A percentile compares a stretch with the other conserved stretches of the same genome.
Conservation (phyloP, 2,329 filamentous ascomycete genomes). For the Xylariaceae sp. region DNA sequence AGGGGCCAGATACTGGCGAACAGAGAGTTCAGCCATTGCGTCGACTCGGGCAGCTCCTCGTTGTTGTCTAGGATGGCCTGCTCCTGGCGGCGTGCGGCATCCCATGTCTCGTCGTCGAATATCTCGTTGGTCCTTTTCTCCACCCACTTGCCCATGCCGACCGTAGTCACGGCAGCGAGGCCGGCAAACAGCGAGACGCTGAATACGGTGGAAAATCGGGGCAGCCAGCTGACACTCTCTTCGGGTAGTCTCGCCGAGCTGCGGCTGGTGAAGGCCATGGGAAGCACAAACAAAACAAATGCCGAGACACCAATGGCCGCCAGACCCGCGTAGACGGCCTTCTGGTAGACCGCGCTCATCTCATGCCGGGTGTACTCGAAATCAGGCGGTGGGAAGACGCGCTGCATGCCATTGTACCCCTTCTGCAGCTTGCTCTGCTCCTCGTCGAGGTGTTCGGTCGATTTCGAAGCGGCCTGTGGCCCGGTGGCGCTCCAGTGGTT, state of each 20-base stretch:
- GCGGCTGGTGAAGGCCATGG: constrained; percentile 13
- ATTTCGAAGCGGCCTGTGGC: constrained; percentile 30
- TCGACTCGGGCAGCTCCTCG: constrained; percentile 53
- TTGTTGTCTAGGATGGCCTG: constrained; percentile 33
- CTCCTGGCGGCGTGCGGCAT: constrained; percentile 50
- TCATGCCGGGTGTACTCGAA: constrained; percentile 33
- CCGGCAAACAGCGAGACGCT: constrained; percentile 17
- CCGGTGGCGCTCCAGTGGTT: constrained; percentile 32
- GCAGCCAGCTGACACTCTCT: constrained; percentile 3
- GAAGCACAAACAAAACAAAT: constrained; percentile 14
- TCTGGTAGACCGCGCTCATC: constrained; percentile 24
- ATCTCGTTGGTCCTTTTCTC: constrained; percentile 52
- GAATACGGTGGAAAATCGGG: constrained; percentile 14
- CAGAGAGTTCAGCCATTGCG: constrained; percentile 65
- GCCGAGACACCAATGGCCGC: constrained; percentile 25
- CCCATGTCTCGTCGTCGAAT: constrained; percentile 65
- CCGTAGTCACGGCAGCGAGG: constrained; percentile 24
- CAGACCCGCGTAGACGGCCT: constrained; percentile 30
- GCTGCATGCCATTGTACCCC: constrained; percentile 33
- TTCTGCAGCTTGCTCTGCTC: constrained; percentile 30
- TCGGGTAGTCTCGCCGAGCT: constrained; percentile 1
- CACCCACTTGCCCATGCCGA: constrained; percentile 51
- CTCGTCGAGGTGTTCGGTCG: constrained; percentile 27
- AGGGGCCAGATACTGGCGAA: constrained; percentile 64
- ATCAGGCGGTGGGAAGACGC: constrained; percentile 41